These are phyloP conservation scores for Corallochytrium limacisporum DNA, from an alignment of 78 protist genomes.

Conservation along the genomic window DNA sequence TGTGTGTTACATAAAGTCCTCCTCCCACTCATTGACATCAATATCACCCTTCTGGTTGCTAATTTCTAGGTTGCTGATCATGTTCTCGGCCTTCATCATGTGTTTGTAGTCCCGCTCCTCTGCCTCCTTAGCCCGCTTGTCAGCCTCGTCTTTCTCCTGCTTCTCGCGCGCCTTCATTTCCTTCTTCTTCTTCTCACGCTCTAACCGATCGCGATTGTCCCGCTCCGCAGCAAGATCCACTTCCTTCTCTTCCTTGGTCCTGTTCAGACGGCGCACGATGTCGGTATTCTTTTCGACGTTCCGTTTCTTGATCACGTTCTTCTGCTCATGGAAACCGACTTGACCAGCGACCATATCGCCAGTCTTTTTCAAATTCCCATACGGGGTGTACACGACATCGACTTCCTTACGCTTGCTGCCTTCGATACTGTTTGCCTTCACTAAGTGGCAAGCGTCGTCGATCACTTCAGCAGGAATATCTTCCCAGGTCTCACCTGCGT, in stretches of 20 bases:
- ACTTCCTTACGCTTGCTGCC: constrained; percentile 52
- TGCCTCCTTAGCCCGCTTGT: background rate
- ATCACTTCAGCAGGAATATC: constrained; percentile 59
- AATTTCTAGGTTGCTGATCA: background rate
- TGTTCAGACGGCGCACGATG: constrained; percentile 4
- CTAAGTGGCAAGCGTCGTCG: constrained; percentile 77
- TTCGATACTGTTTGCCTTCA: constrained; percentile 78
- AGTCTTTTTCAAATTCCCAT: constrained; percentile 77
- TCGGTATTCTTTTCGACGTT: background rate
- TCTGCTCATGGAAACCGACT: constrained; percentile 49
- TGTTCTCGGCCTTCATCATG: background rate
- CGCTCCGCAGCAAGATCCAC: background rate
- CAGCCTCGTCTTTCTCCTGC: background rate
- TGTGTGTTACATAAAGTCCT: background rate
- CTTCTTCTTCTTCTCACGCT: constrained; percentile 3
- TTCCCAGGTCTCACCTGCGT: constrained; percentile 33
- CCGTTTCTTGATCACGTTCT: background rate
- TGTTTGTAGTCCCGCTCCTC: background rate
- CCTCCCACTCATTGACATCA: background rate
- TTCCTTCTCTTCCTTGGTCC: background rate
- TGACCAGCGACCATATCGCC: constrained; percentile 82
- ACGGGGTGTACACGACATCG: constrained; percentile 66
- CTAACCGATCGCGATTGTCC: background rate
- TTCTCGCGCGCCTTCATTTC: background rate
- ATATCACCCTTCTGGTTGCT: background rate